A percentile compares a stretch with the other conserved stretches of the same genome.
Evolutionary conservation across 1,139 yeast genomes (phyloP).

Genomic region (Wickerhamiella infanticola): DNA sequence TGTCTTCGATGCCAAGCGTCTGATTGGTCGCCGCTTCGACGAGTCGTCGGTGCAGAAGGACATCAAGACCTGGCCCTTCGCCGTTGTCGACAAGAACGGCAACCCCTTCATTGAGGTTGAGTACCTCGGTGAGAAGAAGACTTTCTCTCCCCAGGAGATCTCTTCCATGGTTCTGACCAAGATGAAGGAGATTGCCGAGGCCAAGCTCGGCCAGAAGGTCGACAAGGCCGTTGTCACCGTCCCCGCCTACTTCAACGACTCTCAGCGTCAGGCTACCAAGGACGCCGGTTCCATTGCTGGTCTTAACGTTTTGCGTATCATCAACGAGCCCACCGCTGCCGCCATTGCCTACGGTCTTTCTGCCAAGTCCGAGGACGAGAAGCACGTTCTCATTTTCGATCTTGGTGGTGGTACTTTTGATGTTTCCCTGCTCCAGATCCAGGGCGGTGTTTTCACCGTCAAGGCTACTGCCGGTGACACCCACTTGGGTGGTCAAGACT

Average conservation of each 20-base stretch:
- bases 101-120: slow-evolving; percentile 85
- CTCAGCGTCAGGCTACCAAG: slow-evolving; percentile 97
- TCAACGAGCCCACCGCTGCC: slow-evolving; percentile 97
- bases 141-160: slow-evolving; percentile 94
- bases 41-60: slow-evolving; percentile 90
- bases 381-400: slow-evolving; percentile 83
- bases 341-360: slow-evolving; percentile 98
- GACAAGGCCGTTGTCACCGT: slow-evolving; percentile 93
- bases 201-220: slow-evolving; percentile 82
- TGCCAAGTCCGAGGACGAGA: slow-evolving; percentile 71
- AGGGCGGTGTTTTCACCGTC: slow-evolving; percentile 92
- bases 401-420: slow-evolving; percentile 98
- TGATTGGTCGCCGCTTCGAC: slow-evolving; percentile 86
- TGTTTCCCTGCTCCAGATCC: slow-evolving; percentile 83
- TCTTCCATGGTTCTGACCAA: slow-evolving; percentile 92
- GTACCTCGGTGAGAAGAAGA: slow-evolving; percentile 85
- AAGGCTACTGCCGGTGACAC: slow-evolving; percentile 98
- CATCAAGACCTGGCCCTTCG: slow-evolving; percentile 95
- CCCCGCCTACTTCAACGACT: slow-evolving; percentile 95
- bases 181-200: slow-evolving; percentile 98
- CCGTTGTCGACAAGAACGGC: slow-evolving; percentile 72
- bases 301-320: slow-evolving; percentile 88
- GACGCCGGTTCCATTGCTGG: slow-evolving; percentile 98
- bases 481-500: slow-evolving; percentile 95
- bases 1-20: slow-evolving; percentile 95